A percentile compares a stretch with the other conserved stretches of the same genome.
These are phyloP conservation scores for Dactylellina leptospora DNA, from an alignment of 2,329 filamentous ascomycete genomes.

Conservation along the genomic window DNA sequence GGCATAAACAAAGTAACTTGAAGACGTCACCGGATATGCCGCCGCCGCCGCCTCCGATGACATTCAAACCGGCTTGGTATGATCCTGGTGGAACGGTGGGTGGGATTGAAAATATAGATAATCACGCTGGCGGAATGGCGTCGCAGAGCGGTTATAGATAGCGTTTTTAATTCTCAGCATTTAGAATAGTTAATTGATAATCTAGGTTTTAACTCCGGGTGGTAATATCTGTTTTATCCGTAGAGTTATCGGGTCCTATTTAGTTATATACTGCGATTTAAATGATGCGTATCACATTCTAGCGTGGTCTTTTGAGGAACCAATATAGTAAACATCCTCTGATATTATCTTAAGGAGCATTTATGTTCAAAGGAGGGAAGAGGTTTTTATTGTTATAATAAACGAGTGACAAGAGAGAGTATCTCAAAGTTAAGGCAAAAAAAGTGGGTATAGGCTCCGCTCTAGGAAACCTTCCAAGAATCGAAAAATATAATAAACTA, in stretches of 20 bases:
- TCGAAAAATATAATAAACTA: slow-evolving; percentile 8
- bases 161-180: no score
- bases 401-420: slow-evolving; percentile 30
- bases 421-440: slow-evolving; percentile 2
- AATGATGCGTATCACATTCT: background rate
- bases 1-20: background rate
- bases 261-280: no score
- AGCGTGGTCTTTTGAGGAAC: no score
- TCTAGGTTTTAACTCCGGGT: no score
- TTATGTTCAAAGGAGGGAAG: slow-evolving; percentile 31
- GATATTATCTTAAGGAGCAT: background rate
- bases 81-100: slow-evolving; percentile 1
- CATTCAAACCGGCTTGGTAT: slow-evolving; percentile 1
- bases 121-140: slow-evolving; percentile 5
- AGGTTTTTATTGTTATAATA: slow-evolving; percentile 36
- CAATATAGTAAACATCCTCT: no score
- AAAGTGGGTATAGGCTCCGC: slow-evolving; percentile 9
- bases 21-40: slow-evolving; percentile 8
- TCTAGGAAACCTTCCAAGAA: slow-evolving; percentile 16
- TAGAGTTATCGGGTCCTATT: no score
- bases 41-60: slow-evolving; percentile 1
- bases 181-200: no score
- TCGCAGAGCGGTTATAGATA: background rate
- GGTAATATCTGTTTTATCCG: no score
- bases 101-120: slow-evolving; percentile 15